Evolutionary conservation across 2,329 filamentous ascomycete genomes (phyloP), one percentile per base, ranked within the genome.

Genomic region (Beauveria caledonica): DNA sequence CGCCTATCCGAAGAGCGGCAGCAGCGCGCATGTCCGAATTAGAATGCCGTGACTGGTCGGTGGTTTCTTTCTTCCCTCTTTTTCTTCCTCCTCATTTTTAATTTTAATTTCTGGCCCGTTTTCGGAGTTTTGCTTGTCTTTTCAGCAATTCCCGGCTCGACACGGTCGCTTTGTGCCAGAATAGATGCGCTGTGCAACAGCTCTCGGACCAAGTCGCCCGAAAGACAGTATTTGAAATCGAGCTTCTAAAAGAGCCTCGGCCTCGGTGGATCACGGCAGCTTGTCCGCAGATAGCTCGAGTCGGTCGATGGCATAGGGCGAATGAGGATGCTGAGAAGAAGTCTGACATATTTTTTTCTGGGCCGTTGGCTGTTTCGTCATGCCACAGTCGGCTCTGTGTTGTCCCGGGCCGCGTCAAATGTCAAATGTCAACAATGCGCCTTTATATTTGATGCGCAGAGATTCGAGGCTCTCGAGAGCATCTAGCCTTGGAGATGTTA

Each of bases 231-330:
- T 58, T 44, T 42, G 36, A 48, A 44, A 58, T 58, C 5, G 33
- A 44, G 11, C 5, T n/a, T 40, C 25, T 13, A 19, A 17, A 39
- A 33, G 10, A 44, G 56, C 56, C 56, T 58, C 56, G 56, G 56
- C 56, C 56, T 44, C 46, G 23, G 46, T 58, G 36, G 56, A 58
- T 58, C n/a, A 40, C 54, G 21, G 56, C 46, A 58, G 39, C n/a
- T 19, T 40, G 33, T n/a, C 23, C 25, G 40, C 17, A 51, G 46
- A 58, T 42, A 36, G 21, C 45, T 50, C 5, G 44, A 39, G 21
- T 36, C 21, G 44, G 27, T 40, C 27, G 33, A 19, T 58, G 21
- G 23, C 36, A 39, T n/a, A 23, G 33, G 42, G 56, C 56, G 36
- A 58, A 58, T 58, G 56, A 44, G 46, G 46, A 44, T 58, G 56